These are phyloP conservation scores for Penicillium crustosum DNA, from an alignment of 2,329 filamentous ascomycete genomes.

Conservation along the genomic window DNA sequence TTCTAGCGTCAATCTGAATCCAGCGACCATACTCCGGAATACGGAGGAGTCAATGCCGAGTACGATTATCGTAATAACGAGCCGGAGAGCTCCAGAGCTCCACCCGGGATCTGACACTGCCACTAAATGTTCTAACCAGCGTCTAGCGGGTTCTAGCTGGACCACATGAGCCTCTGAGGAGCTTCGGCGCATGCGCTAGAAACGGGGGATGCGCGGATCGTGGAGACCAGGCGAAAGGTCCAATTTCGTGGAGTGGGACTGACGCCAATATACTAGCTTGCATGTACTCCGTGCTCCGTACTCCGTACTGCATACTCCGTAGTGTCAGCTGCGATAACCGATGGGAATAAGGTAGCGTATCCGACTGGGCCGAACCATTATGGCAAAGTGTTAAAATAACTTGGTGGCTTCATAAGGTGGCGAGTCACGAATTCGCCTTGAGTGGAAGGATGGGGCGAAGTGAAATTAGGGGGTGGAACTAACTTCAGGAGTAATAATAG, in stretches of 20 bases:
- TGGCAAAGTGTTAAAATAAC: neutral
- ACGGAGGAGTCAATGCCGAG: neutral
- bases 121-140: conserved; percentile 29
- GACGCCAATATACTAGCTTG: conserved; percentile 15
- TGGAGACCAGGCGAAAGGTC: conserved; percentile 20
- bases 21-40: neutral
- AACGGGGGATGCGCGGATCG: conserved; percentile 28
- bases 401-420: conserved; percentile 2
- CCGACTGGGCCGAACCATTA: conserved; percentile 17
- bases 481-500: conserved; percentile 3
- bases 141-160: conserved; percentile 38
- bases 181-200: conserved; percentile 21
- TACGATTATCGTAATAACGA: neutral
- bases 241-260: conserved; percentile 23
- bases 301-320: no score
- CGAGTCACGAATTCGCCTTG: neutral
- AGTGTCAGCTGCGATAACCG: conserved; percentile 10
- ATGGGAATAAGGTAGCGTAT: conserved; percentile 16
- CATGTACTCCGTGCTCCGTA: conserved; percentile 2
- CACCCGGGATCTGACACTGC: conserved; percentile 28
- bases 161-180: conserved; percentile 9
- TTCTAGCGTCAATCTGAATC: conserved; percentile 3
- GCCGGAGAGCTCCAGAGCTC: conserved; percentile 11
- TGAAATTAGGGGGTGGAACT: neutral
- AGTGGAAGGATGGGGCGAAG: conserved; percentile 1